Evolutionary conservation across 495 filamentous ascomycete genomes (phyloP).

Genomic region (Entonaema liquescens): DNA sequence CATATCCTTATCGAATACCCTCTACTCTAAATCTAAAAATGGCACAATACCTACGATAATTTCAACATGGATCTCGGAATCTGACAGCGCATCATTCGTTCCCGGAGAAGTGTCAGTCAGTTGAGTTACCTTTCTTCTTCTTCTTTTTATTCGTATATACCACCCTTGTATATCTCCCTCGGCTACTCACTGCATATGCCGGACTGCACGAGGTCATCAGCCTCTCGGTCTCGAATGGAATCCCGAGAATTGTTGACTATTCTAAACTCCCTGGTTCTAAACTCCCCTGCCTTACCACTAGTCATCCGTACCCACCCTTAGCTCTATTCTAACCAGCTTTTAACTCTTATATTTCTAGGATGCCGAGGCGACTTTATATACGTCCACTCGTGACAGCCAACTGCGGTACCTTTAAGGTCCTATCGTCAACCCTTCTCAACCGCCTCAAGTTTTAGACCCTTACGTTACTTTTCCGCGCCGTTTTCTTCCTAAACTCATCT

Average conservation of each 20-base stretch:
- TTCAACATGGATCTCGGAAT: conserved; percentile 19
- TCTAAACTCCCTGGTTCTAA: conserved; percentile 11
- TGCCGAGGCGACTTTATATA: not conserved
- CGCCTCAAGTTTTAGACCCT: conserved; percentile 1
- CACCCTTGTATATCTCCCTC: not conserved
- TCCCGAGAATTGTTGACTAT: conserved; percentile 24
- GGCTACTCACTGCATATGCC: conserved; percentile 7
- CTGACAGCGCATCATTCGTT: conserved; percentile 9
- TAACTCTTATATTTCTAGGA: conserved; percentile 1
- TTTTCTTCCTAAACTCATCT: not conserved
- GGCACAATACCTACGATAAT: conserved; percentile 1
- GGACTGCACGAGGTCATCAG: not conserved
- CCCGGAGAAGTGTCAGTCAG: too few relatives aligned
- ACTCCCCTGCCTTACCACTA: conserved; percentile 1
- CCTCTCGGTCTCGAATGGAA: conserved; percentile 17
- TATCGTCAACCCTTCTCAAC: not conserved
- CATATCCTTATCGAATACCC: not conserved
- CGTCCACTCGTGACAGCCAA: not conserved
- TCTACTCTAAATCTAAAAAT: not conserved
- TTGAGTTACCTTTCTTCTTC: too few relatives aligned
- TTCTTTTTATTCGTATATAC: too few relatives aligned
- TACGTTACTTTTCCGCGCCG: not conserved
- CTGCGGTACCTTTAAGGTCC: not conserved
- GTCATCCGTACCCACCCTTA: too few relatives aligned
- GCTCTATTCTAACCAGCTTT: conserved; percentile 8